These are phyloP conservation scores for Oryza glaberrima DNA, from an alignment of 176 grass and related monocot genomes.

Conservation along the genomic window DNA sequence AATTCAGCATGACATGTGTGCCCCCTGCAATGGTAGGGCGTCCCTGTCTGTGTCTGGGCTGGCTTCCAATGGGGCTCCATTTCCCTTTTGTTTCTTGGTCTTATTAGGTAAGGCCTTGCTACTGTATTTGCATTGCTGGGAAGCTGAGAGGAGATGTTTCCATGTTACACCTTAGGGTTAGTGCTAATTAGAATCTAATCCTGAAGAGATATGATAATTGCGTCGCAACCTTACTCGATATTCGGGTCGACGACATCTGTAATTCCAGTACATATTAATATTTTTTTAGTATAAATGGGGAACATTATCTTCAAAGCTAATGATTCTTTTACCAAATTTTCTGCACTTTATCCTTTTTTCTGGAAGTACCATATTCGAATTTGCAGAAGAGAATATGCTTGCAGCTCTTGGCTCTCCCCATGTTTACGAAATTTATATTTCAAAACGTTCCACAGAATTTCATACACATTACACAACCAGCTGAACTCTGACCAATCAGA, in stretches of 20 bases:
- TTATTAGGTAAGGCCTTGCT: background rate
- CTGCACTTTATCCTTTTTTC: background rate
- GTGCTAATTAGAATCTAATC: background rate
- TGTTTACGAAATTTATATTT: background rate
- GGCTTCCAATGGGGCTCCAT: background rate
- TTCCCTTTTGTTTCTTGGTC: background rate
- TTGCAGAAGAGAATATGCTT: background rate
- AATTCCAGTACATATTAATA: conserved; percentile 1
- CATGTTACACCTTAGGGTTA: background rate
- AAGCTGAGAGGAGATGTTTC: background rate
- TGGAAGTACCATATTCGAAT: background rate
- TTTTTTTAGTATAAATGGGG: background rate
- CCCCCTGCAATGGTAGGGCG: background rate
- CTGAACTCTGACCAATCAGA: background rate
- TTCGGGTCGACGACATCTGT: background rate
- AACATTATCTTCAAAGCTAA: background rate
- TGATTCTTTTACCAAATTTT: background rate
- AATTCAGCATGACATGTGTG: background rate
- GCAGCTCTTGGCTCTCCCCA: background rate
- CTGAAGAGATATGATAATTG: background rate
- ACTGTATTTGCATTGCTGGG: background rate
- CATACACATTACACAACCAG: background rate
- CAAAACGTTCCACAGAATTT: background rate
- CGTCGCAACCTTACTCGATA: background rate
- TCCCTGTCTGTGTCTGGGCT: background rate